These are phyloP conservation scores for Talaromyces sp. DNA, from an alignment of 2,329 filamentous ascomycete species.

Conservation along the genomic window DNA sequence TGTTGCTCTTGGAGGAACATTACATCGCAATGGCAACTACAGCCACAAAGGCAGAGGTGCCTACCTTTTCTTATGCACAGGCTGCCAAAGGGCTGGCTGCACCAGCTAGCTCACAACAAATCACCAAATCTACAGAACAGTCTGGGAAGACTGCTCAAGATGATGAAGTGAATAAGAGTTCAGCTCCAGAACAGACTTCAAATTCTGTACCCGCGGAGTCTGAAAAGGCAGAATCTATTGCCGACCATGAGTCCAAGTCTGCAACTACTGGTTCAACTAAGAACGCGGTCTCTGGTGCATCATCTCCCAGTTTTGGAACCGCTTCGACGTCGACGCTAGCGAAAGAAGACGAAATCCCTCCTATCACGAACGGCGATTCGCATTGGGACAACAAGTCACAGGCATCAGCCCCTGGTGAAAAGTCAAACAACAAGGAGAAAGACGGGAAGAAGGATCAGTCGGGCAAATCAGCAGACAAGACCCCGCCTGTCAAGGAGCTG, in stretches of 20 bases:
- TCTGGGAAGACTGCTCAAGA: slow-evolving; percentile 29
- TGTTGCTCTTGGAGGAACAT: slow-evolving; percentile 8
- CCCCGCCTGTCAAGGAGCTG: slow-evolving; percentile 58
- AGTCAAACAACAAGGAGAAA: slow-evolving; percentile 38
- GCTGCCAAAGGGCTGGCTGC: slow-evolving; percentile 76
- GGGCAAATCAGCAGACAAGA: slow-evolving; percentile 54
- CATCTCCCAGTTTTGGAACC: slow-evolving; percentile 55
- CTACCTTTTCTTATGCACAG: slow-evolving; percentile 88
- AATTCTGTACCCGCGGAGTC: slow-evolving; percentile 47
- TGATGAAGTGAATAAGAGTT: slow-evolving; percentile 30
- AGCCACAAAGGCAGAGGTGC: slow-evolving; percentile 42
- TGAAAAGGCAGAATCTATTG: slow-evolving; percentile 36
- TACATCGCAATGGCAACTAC: slow-evolving; percentile 40
- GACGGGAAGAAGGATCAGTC: slow-evolving; percentile 52
- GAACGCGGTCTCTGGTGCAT: slow-evolving; percentile 37
- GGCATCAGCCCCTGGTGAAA: slow-evolving; percentile 61
- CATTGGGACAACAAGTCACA: slow-evolving; percentile 65
- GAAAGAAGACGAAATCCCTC: slow-evolving; percentile 60
- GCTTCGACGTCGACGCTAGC: slow-evolving; percentile 52
- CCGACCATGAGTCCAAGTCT: slow-evolving; percentile 36
- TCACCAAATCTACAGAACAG: slow-evolving; percentile 41
- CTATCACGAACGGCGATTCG: slow-evolving; percentile 61
- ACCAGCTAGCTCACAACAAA: slow-evolving; percentile 39
- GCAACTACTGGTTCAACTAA: slow-evolving; percentile 27
- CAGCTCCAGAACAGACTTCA: slow-evolving; percentile 29